Evolutionary conservation across 106 monocot genomes (phyloP).

Genomic region (Acorus gramineus): DNA sequence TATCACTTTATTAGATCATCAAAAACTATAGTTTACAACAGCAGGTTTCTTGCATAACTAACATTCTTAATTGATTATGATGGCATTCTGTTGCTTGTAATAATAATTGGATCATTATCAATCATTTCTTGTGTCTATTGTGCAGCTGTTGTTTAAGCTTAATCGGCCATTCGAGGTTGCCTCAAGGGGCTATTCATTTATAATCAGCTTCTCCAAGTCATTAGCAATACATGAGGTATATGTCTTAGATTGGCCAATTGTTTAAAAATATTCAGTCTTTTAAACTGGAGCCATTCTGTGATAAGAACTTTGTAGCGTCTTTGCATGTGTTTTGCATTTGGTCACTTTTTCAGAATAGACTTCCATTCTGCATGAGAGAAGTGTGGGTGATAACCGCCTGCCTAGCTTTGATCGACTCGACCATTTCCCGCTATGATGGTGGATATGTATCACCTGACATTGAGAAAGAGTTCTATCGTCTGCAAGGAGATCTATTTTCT

Average conservation of each 20-base stretch:
- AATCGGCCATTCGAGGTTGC: constrained; percentile 80
- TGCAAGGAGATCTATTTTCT: constrained; percentile 93
- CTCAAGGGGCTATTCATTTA: constrained; percentile 80
- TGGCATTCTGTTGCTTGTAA: too few relatives aligned
- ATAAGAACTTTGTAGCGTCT: neutral
- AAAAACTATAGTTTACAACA: too few relatives aligned
- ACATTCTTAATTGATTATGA: too few relatives aligned
- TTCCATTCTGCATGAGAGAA: constrained; percentile 97
- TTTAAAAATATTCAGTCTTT: too few relatives aligned
- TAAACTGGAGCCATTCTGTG: too few relatives aligned
- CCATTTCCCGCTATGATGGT: constrained; percentile 36
- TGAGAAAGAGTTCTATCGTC: constrained; percentile 79
- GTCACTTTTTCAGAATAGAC: constrained; percentile 38
- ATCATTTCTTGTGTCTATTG: neutral
- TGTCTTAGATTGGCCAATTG: neutral
- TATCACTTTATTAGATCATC: too few relatives aligned
- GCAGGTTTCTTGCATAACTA: too few relatives aligned
- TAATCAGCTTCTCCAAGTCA: constrained; percentile 83
- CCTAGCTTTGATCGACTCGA: constrained; percentile 65
- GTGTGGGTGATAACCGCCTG: constrained; percentile 92
- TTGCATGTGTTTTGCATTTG: neutral
- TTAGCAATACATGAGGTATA: constrained; percentile 75
- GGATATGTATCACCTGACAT: constrained; percentile 44
- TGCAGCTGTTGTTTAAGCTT: constrained; percentile 84
- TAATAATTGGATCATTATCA: too few relatives aligned